A percentile compares a stretch with the other conserved stretches of the same genome.
These are phyloP conservation scores for Puya raimondii DNA, from an alignment of 176 grass and related monocot genomes.

Conservation along the genomic window DNA sequence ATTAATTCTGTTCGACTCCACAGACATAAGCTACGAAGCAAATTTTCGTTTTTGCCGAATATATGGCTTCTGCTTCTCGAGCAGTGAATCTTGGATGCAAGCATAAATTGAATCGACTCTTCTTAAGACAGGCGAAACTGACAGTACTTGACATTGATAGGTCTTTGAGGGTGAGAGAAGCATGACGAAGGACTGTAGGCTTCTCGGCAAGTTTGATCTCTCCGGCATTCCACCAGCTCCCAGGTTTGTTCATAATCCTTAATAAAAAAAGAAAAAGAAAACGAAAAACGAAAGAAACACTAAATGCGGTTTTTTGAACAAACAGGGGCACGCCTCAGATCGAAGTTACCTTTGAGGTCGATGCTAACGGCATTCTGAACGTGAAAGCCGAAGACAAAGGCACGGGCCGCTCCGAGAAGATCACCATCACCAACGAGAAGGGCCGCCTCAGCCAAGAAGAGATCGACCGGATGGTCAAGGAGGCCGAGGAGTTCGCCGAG, in stretches of 20 bases:
- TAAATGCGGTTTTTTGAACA: background rate
- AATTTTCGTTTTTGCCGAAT: too few species aligned
- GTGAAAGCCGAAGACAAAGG: slow-evolving; percentile 63
- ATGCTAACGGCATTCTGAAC: slow-evolving; percentile 62
- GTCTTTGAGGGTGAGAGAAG: slow-evolving; percentile 73
- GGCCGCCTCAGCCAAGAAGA: slow-evolving; percentile 64
- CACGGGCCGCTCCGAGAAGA: slow-evolving; percentile 55
- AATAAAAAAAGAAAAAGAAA: background rate
- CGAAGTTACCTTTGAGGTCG: slow-evolving; percentile 58
- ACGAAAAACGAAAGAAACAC: background rate
- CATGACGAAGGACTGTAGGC: slow-evolving; percentile 70
- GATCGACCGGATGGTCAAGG: slow-evolving; percentile 61
- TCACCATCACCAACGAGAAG: slow-evolving; percentile 78
- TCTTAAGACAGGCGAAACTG: background rate
- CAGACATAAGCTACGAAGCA: too few species aligned
- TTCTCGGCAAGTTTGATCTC: slow-evolving; percentile 68
- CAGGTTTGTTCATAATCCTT: slow-evolving; percentile 18
- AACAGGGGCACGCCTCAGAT: slow-evolving; percentile 55
- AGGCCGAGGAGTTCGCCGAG: slow-evolving; percentile 55
- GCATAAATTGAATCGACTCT: background rate
- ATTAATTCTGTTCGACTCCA: too few species aligned
- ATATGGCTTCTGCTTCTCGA: too few species aligned
- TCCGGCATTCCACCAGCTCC: slow-evolving; percentile 40
- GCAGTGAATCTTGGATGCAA: background rate
- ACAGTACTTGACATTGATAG: slow-evolving; percentile 4